A percentile compares a stretch with the other conserved stretches of the same genome.
phyloP scores from a whole-genome alignment of 495 filamentous ascomycete genomes.

The Cercophora sp. region DNA sequence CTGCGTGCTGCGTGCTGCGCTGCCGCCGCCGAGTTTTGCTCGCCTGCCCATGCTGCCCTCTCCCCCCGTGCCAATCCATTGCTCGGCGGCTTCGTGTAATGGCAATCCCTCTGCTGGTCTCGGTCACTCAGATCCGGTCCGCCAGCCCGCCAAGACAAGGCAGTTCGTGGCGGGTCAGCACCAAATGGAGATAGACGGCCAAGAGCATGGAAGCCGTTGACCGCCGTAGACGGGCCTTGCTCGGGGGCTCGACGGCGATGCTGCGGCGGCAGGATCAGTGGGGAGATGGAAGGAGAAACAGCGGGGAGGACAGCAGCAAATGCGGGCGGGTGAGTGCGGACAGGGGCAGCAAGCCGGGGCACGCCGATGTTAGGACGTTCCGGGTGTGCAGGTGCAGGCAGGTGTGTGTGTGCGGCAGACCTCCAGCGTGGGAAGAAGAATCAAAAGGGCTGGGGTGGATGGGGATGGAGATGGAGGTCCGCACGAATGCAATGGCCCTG shows the following conservation, averaged over 20 bases:
- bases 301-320: too few species aligned
- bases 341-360: constrained; percentile 7
- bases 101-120: constrained; percentile 1
- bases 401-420: neutral
- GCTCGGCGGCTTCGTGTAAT: constrained; percentile 7
- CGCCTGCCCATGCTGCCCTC: constrained; percentile 4
- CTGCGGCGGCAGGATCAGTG: neutral
- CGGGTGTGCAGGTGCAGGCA: neutral
- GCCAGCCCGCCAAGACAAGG: constrained; percentile 10
- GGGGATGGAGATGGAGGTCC: constrained; percentile 7
- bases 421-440: too few species aligned
- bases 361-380: constrained; percentile 14
- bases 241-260: constrained; percentile 10
- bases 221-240: constrained; percentile 15
- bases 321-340: neutral
- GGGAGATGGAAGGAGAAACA: too few species aligned
- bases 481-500: constrained; percentile 11
- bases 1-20: neutral
- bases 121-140: constrained; percentile 19
- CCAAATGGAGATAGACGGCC: constrained; percentile 7
- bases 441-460: too few species aligned
- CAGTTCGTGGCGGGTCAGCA: neutral
- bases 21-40: constrained; percentile 6
- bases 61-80: too few species aligned
- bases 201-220: constrained; percentile 3